Conservation (phyloP, 164 flowering plant species). For the Piper longum region DNA sequence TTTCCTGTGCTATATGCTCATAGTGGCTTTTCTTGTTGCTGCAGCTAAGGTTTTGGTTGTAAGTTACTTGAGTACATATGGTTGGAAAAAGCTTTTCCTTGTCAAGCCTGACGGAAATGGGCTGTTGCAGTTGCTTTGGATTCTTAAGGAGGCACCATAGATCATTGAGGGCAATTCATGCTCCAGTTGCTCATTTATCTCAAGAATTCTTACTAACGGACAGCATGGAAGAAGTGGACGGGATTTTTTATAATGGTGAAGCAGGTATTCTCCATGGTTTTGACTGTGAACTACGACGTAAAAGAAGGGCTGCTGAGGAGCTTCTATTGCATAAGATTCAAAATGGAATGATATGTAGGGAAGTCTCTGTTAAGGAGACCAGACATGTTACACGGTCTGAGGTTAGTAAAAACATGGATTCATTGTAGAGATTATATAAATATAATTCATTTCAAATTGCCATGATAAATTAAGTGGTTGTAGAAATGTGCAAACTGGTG, state of each 20-base stretch:
- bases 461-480: background rate
- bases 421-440: background rate
- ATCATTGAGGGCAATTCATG: constrained; percentile 6
- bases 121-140: constrained; percentile 12
- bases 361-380: constrained; percentile 80
- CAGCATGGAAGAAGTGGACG: constrained; percentile 4
- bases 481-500: background rate
- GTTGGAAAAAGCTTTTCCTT: constrained; percentile 21
- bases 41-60: background rate
- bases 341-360: constrained; percentile 66
- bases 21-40: background rate
- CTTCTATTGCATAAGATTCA: constrained; percentile 39
- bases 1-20: too few relatives aligned
- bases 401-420: constrained; percentile 25
- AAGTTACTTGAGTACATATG: constrained; percentile 10
- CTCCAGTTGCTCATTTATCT: constrained; percentile 3
- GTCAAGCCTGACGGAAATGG: constrained; percentile 14
- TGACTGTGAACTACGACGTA: constrained; percentile 5
- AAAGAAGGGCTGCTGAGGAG: constrained; percentile 49
- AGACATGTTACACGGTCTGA: constrained; percentile 47
- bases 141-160: constrained; percentile 9
- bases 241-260: constrained; percentile 3
- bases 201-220: constrained; percentile 26
- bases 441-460: background rate
- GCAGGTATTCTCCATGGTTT: constrained; percentile 10